A percentile compares a stretch with the other conserved stretches of the same genome.
Conservation (phyloP, 1,284 basidiomycete species). For the Cryptococcus sp. region DNA sequence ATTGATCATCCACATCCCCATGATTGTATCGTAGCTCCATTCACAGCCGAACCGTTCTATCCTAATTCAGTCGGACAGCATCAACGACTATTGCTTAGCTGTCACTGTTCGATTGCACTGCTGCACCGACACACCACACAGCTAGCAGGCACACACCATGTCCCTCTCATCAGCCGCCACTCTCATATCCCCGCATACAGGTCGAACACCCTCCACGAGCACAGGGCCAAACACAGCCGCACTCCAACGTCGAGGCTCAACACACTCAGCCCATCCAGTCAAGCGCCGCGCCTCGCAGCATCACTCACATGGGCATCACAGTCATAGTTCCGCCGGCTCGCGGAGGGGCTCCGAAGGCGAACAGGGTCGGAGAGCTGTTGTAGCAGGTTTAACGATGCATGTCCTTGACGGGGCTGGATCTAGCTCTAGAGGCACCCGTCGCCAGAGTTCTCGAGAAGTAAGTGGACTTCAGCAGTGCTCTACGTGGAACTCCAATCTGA, state of each 20-base stretch:
- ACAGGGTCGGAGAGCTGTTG: constrained; percentile 38
- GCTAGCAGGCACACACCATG: constrained; percentile 24
- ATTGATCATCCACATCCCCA: too few species aligned
- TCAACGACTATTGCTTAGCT: too few species aligned
- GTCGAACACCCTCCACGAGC: constrained; percentile 11
- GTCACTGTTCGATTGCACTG: not conserved
- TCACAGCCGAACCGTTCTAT: too few species aligned
- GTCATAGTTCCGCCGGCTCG: constrained; percentile 6
- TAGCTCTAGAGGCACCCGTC: constrained; percentile 16
- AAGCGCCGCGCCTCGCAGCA: constrained; percentile 11
- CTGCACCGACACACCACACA: not conserved
- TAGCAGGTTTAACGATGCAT: constrained; percentile 46
- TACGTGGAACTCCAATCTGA: not conserved
- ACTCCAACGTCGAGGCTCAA: constrained; percentile 13
- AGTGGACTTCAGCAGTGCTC: constrained; percentile 10
- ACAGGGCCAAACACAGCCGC: constrained; percentile 5
- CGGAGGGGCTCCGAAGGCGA: constrained; percentile 39
- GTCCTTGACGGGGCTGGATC: constrained; percentile 25
- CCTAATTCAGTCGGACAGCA: too few species aligned
- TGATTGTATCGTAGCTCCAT: too few species aligned
- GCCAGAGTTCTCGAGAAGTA: constrained; percentile 30
- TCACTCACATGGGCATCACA: constrained; percentile 13
- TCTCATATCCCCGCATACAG: constrained; percentile 37
- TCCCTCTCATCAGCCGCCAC: constrained; percentile 42
- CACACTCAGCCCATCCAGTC: constrained; percentile 9